Conservation (phyloP, 2,329 filamentous ascomycete genomes). For the Colletotrichum sansevieriae region DNA sequence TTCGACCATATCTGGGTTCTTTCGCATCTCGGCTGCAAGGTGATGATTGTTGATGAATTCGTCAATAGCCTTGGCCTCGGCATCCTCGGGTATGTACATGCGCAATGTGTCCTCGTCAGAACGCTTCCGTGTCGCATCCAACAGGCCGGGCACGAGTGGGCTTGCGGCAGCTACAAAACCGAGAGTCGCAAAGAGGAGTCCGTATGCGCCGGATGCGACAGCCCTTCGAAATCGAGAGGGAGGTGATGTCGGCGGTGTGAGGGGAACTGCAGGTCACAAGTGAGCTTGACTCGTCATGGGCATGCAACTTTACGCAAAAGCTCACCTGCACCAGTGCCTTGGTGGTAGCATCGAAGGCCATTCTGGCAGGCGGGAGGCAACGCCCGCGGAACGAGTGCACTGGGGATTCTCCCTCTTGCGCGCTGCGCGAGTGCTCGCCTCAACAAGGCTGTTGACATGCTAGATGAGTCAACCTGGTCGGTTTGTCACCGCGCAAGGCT, state of each 20-base stretch:
- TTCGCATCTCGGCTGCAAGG: constrained; percentile 76
- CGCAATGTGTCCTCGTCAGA: constrained; percentile 79
- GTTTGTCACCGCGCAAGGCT: background rate
- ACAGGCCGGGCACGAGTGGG: constrained; percentile 59
- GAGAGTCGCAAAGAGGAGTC: constrained; percentile 58
- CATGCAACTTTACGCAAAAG: background rate
- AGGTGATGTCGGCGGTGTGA: background rate
- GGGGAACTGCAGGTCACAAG: background rate
- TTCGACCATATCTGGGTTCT: constrained; percentile 76
- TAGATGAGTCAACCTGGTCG: background rate
- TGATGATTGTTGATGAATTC: constrained; percentile 81
- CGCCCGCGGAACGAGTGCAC: background rate
- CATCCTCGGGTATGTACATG: constrained; percentile 72
- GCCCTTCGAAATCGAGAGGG: constrained; percentile 32
- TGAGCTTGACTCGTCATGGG: constrained; percentile 1
- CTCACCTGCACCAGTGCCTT: constrained; percentile 18
- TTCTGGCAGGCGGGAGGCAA: background rate
- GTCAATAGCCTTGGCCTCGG: constrained; percentile 72
- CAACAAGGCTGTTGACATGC: constrained; percentile 5
- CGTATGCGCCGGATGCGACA: constrained; percentile 33
- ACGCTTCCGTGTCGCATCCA: constrained; percentile 13
- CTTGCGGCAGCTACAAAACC: constrained; percentile 70
- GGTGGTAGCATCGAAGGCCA: constrained; percentile 25
- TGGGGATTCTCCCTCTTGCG: background rate
- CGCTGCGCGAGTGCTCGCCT: constrained; percentile 6